Conservation (phyloP, 257 asterid species). For the Anisodus tanguticus region DNA sequence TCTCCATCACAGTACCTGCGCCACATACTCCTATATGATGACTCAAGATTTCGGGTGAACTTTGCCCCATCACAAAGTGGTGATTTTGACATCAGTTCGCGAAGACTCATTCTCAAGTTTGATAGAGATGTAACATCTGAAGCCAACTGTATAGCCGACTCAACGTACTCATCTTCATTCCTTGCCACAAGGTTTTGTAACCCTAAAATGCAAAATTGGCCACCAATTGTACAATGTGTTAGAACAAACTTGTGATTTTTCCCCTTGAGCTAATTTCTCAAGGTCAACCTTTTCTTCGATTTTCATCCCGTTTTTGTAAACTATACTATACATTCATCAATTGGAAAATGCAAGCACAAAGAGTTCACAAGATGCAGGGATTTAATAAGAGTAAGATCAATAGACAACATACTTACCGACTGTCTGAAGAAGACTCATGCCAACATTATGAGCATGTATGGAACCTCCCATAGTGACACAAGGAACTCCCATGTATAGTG, state of each 20-base stretch:
- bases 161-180: conserved; percentile 88
- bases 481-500: conserved; percentile 98
- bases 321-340: background rate
- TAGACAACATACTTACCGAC: conserved; percentile 62
- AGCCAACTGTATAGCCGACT: conserved; percentile 71
- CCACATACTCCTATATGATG: conserved; percentile 80
- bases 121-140: conserved; percentile 73
- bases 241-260: background rate
- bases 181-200: conserved; percentile 70
- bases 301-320: background rate
- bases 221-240: conserved; percentile 14
- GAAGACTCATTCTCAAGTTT: conserved; percentile 68
- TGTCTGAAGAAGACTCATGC: conserved; percentile 81
- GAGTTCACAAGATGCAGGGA: background rate
- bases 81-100: conserved; percentile 88
- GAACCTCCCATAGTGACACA: conserved; percentile 95
- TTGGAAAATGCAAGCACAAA: conserved; percentile 25
- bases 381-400: background rate
- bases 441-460: conserved; percentile 97
- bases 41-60: conserved; percentile 69
- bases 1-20: conserved; percentile 76
- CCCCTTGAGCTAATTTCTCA: background rate
- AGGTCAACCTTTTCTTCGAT: background rate
- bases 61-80: conserved; percentile 85
- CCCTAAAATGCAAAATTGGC: conserved; percentile 53